These are phyloP conservation scores for Moesziomyces parantarcticus DNA, from an alignment of 1,284 basidiomycete species.

Conservation along the genomic window DNA sequence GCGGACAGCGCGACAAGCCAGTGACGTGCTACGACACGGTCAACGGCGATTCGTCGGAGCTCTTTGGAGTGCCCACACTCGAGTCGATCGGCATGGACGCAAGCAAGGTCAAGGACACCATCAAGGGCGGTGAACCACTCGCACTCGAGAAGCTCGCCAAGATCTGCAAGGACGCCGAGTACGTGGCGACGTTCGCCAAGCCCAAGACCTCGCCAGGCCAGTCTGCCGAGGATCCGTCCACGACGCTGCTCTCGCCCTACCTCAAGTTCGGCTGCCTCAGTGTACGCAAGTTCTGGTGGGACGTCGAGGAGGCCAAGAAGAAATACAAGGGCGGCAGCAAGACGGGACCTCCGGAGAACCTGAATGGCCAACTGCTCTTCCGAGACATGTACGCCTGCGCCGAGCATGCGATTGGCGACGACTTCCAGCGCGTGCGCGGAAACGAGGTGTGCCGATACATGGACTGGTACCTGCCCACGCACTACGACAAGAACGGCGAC, in stretches of 20 bases:
- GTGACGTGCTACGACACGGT: constrained; percentile 68
- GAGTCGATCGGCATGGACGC: constrained; percentile 70
- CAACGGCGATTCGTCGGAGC: constrained; percentile 67
- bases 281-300: constrained; percentile 61
- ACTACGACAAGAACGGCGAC: constrained; percentile 68
- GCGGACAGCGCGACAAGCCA: constrained; percentile 50
- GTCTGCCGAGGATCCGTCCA: constrained; percentile 44
- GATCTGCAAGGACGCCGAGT: constrained; percentile 69
- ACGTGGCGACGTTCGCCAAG: constrained; percentile 71
- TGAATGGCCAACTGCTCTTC: constrained; percentile 69
- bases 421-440: constrained; percentile 69
- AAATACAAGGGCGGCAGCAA: constrained; percentile 54
- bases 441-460: constrained; percentile 70
- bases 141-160: constrained; percentile 69
- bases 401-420: constrained; percentile 68
- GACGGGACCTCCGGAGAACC: constrained; percentile 48
- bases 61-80: constrained; percentile 71
- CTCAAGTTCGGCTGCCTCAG: constrained; percentile 72
- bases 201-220: constrained; percentile 68
- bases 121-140: constrained; percentile 71
- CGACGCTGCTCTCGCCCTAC: constrained; percentile 70
- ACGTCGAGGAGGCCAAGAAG: constrained; percentile 48
- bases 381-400: constrained; percentile 71
- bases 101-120: constrained; percentile 67
- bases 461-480: constrained; percentile 70